These are phyloP conservation scores for Flueggea neowawraea DNA, from an alignment of 441 rosid species.

Conservation along the genomic window DNA sequence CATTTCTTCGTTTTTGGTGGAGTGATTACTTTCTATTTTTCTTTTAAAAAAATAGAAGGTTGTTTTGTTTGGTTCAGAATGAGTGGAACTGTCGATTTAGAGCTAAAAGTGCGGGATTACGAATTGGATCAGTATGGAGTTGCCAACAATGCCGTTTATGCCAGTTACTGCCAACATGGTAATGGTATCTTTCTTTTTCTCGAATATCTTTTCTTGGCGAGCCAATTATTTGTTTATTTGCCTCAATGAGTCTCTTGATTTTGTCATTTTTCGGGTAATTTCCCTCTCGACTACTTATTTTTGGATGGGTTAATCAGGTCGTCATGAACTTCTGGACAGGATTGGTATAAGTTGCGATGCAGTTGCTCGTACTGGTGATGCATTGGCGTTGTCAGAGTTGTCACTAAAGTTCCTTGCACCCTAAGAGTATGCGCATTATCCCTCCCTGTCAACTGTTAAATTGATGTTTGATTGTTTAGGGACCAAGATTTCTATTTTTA, in stretches of 20 bases:
- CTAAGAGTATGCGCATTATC: constrained; percentile 44
- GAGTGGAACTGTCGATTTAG: constrained; percentile 49
- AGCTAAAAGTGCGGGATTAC: constrained; percentile 75
- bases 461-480: too few relatives aligned
- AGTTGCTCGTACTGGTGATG: constrained; percentile 60
- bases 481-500: too few relatives aligned
- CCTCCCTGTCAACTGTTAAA: neutral
- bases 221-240: neutral
- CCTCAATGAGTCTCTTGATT: neutral
- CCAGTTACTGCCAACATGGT: constrained; percentile 82
- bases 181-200: constrained; percentile 26
- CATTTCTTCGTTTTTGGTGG: too few relatives aligned
- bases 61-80: constrained; percentile 31
- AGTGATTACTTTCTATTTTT: neutral
- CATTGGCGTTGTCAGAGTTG: constrained; percentile 62
- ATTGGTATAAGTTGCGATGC: constrained; percentile 60
- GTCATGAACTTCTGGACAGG: constrained; percentile 65
- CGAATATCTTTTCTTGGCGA: neutral
- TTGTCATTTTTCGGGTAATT: neutral
- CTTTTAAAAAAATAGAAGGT: neutral
- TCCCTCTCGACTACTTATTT: neutral
- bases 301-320: constrained; percentile 37
- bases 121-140: constrained; percentile 90
- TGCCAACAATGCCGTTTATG: constrained; percentile 82
- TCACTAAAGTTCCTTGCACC: constrained; percentile 69